Conservation (phyloP, 1,284 basidiomycete species). For the Heterobasidion annosum region DNA sequence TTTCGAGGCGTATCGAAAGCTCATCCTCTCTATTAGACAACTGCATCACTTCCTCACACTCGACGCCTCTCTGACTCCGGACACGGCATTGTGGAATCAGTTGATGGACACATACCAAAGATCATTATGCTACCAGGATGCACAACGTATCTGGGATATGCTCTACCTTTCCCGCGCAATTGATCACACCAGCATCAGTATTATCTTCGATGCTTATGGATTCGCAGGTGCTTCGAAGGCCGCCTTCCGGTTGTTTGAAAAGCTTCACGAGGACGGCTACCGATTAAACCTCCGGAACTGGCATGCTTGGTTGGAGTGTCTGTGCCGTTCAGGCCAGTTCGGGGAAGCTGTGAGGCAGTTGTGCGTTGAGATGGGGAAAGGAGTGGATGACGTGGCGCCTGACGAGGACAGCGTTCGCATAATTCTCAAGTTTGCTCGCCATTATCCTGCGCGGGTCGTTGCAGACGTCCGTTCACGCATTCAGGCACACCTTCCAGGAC, state of each 20-base stretch:
- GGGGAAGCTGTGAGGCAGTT: constrained; percentile 64
- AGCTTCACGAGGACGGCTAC: constrained; percentile 43
- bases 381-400: constrained; percentile 30
- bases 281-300: constrained; percentile 56
- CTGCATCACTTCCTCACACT: constrained; percentile 75
- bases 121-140: constrained; percentile 59
- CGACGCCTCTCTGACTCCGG: constrained; percentile 68
- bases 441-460: constrained; percentile 27
- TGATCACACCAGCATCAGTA: constrained; percentile 64
- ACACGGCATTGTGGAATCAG: constrained; percentile 75
- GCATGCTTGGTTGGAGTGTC: constrained; percentile 81
- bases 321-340: constrained; percentile 63
- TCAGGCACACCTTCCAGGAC: constrained; percentile 40
- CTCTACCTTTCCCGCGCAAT: constrained; percentile 51
- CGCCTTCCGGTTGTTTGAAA: constrained; percentile 44
- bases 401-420: constrained; percentile 39
- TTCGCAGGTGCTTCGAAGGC: constrained; percentile 40
- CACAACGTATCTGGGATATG: constrained; percentile 76
- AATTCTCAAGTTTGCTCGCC: constrained; percentile 42
- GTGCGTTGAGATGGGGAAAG: constrained; percentile 55
- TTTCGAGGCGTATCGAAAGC: constrained; percentile 19
- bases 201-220: constrained; percentile 81
- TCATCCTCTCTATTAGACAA: constrained; percentile 48
- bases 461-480: constrained; percentile 39
- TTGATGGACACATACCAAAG: constrained; percentile 88